phyloP scores from a whole-genome alignment of 805 yeast genomes.

The Komagataella pseudopastoris region DNA sequence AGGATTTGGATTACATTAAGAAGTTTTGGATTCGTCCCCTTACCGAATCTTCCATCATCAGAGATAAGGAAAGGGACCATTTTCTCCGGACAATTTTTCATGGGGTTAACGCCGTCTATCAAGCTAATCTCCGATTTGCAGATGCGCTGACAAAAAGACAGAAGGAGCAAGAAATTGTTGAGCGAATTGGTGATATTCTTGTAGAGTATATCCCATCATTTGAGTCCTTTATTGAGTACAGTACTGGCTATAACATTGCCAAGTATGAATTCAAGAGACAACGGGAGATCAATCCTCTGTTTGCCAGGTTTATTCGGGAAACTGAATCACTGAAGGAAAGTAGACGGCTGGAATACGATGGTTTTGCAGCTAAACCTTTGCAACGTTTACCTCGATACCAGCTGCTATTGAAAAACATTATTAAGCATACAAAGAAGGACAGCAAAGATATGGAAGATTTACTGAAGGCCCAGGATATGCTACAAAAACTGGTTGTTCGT shows the following conservation, averaged over 20 bases:
- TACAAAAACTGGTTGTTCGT: slow-evolving; percentile 61
- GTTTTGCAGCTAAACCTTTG: slow-evolving; percentile 89
- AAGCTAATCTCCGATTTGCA: slow-evolving; percentile 72
- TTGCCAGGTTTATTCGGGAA: slow-evolving; percentile 89
- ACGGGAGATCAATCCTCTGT: slow-evolving; percentile 76
- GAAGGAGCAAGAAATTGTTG: slow-evolving; percentile 71
- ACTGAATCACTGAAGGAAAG: slow-evolving; percentile 77
- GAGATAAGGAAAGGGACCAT: slow-evolving; percentile 79
- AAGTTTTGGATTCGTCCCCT: slow-evolving; percentile 92
- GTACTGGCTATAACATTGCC: slow-evolving; percentile 91
- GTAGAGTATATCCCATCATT: slow-evolving; percentile 74
- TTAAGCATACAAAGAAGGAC: slow-evolving; percentile 70
- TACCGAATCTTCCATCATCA: slow-evolving; percentile 75
- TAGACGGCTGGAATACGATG: slow-evolving; percentile 81
- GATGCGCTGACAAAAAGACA: slow-evolving; percentile 85
- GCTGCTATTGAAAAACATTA: slow-evolving; percentile 64
- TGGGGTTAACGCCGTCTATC: slow-evolving; percentile 76
- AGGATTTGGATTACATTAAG: slow-evolving; percentile 82
- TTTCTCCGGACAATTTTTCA: slow-evolving; percentile 87
- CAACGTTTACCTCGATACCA: slow-evolving; percentile 95
- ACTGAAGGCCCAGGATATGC: slow-evolving; percentile 58
- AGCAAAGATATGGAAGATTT: slow-evolving; percentile 60
- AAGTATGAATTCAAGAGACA: slow-evolving; percentile 92
- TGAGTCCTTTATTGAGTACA: slow-evolving; percentile 86
- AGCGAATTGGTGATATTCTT: slow-evolving; percentile 77